phyloP scores from a whole-genome alignment of 345 rosid species.

The Lepidium aucheri region DNA sequence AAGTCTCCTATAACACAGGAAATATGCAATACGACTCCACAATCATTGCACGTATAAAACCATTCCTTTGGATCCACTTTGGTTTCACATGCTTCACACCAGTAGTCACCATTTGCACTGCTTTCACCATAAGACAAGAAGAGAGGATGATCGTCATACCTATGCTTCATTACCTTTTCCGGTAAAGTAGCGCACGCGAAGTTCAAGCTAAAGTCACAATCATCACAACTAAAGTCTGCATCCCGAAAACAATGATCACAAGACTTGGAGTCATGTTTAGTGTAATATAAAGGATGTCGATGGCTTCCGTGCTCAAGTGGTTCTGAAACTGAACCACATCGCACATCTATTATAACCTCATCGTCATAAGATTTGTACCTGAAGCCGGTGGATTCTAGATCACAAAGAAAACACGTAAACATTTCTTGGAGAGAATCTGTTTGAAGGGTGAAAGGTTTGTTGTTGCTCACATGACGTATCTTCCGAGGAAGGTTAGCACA shows the following conservation, averaged over 20 bases:
- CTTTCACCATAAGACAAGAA: background rate
- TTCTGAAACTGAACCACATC: too few relatives aligned
- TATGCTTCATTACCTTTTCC: background rate
- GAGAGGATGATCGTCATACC: background rate
- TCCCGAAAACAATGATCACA: too few relatives aligned
- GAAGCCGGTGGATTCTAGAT: too few relatives aligned
- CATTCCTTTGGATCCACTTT: background rate
- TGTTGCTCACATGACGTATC: background rate
- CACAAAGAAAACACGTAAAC: too few relatives aligned
- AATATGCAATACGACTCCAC: background rate
- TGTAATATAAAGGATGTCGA: too few relatives aligned
- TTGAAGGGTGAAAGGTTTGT: too few relatives aligned
- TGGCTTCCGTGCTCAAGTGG: too few relatives aligned
- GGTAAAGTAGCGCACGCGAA: background rate
- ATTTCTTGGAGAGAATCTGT: too few relatives aligned
- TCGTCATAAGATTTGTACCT: too few relatives aligned
- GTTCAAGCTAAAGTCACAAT: background rate
- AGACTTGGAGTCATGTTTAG: too few relatives aligned
- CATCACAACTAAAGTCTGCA: background rate
- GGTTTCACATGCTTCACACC: conserved; percentile 12
- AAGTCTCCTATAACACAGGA: background rate
- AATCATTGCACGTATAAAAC: conserved; percentile 14
- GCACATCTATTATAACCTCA: too few relatives aligned
- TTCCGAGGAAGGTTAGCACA: background rate
- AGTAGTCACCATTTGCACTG: background rate